These are phyloP conservation scores for Trametes cinnabarina DNA, from an alignment of 768 basidiomycete genomes.

Conservation along the genomic window DNA sequence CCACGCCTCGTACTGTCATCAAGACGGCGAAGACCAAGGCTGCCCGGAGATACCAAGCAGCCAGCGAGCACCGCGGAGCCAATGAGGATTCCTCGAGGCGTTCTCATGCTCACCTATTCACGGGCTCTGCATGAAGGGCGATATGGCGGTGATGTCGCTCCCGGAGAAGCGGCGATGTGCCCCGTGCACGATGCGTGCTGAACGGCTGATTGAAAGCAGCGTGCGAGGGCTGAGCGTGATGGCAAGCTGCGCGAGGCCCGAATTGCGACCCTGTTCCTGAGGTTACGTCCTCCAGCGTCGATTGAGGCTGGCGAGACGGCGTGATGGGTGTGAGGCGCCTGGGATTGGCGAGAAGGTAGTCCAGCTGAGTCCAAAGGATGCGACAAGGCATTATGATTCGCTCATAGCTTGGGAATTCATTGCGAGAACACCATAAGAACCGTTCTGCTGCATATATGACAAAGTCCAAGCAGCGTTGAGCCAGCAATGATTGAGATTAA, in stretches of 20 bases:
- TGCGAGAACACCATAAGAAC: too few relatives aligned
- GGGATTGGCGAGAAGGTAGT: neutral
- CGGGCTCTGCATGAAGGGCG: neutral
- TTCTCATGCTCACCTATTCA: neutral
- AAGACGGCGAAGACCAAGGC: too few relatives aligned
- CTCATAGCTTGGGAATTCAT: too few relatives aligned
- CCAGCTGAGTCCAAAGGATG: neutral
- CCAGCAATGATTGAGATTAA: too few relatives aligned
- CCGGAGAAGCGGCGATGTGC: neutral
- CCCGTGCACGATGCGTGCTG: neutral
- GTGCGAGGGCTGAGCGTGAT: neutral
- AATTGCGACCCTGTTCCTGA: neutral
- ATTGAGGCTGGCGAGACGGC: neutral
- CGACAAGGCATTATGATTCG: too few relatives aligned
- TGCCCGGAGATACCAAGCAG: neutral
- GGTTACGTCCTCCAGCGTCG: neutral
- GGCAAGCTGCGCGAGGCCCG: neutral
- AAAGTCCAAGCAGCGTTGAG: too few relatives aligned
- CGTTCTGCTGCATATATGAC: too few relatives aligned
- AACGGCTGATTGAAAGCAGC: neutral
- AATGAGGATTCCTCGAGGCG: neutral
- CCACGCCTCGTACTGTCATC: too few relatives aligned
- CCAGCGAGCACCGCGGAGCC: neutral
- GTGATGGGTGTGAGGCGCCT: neutral
- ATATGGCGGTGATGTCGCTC: neutral